phyloP scores from a whole-genome alignment of 169 alveolate genomes.

The Cryptosporidium meleagridis region DNA sequence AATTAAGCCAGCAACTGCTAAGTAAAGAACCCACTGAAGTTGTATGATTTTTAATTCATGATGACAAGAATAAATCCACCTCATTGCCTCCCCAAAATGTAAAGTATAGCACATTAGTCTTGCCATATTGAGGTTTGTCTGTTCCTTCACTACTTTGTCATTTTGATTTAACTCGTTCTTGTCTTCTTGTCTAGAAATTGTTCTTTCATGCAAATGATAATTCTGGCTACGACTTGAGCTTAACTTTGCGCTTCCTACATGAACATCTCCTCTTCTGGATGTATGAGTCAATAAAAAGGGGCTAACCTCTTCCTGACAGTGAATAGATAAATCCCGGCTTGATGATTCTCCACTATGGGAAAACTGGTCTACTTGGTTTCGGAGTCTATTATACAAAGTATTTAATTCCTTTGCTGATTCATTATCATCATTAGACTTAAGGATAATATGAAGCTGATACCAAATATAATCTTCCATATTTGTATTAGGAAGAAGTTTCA shows the following conservation, averaged over 20 bases:
- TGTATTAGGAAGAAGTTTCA: slow-evolving; percentile 30
- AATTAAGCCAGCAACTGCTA: slow-evolving; percentile 54
- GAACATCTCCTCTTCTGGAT: slow-evolving; percentile 7
- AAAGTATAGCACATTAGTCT: slow-evolving; percentile 56
- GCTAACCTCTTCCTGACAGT: slow-evolving; percentile 1
- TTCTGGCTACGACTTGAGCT: neutral
- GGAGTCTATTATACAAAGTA: neutral
- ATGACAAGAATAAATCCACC: slow-evolving; percentile 45
- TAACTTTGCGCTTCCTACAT: neutral
- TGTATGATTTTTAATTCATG: slow-evolving; percentile 17
- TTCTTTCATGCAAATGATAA: neutral
- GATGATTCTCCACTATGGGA: neutral
- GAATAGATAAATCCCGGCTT: neutral
- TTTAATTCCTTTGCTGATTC: slow-evolving; percentile 32
- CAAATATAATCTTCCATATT: slow-evolving; percentile 63
- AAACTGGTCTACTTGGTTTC: slow-evolving; percentile 1
- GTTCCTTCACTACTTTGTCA: slow-evolving; percentile 6
- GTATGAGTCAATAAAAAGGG: slow-evolving; percentile 1
- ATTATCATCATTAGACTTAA: slow-evolving; percentile 49
- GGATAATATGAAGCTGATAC: slow-evolving; percentile 60
- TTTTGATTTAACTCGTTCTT: neutral
- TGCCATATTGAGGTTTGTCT: slow-evolving; percentile 33
- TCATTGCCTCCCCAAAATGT: slow-evolving; percentile 64
- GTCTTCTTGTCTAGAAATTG: neutral
- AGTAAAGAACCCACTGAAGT: slow-evolving; percentile 62